Conservation (phyloP, 192 early-diverging fungal species). For the Podila horticola region DNA sequence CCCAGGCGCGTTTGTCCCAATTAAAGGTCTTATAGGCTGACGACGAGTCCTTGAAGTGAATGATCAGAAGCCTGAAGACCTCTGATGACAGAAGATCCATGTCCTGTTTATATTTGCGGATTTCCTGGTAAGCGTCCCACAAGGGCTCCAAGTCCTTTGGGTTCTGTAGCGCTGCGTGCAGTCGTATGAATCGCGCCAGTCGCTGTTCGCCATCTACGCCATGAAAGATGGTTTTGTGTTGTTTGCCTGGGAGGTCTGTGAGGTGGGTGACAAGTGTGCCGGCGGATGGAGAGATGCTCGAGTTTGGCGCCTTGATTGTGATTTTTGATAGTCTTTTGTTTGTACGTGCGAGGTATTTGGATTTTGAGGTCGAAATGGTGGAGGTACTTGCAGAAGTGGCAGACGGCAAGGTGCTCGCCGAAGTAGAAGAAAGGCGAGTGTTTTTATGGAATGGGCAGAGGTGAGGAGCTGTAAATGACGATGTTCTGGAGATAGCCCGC, state of each 20-base stretch:
- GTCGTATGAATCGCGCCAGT: conserved; percentile 10
- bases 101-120: conserved; percentile 13
- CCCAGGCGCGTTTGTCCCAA: neutral
- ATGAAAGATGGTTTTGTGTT: conserved; percentile 4
- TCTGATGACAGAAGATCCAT: conserved; percentile 8
- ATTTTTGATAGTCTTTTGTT: neutral
- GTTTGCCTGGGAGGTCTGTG: conserved; percentile 5
- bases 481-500: neutral
- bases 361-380: neutral
- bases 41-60: conserved; percentile 25
- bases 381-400: neutral
- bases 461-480: too few species aligned
- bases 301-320: neutral
- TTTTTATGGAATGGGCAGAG: too few species aligned
- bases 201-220: neutral
- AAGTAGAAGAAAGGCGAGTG: too few species aligned
- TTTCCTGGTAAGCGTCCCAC: conserved; percentile 30
- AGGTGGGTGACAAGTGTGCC: conserved; percentile 9
- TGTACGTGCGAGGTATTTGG: neutral
- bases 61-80: conserved; percentile 13
- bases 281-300: neutral
- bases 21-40: neutral
- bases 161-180: conserved; percentile 26
- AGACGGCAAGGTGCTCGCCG: neutral
- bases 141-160: conserved; percentile 13